Evolutionary conservation across 1,284 basidiomycete genomes (phyloP).

Genomic region (Mycena sp.): DNA sequence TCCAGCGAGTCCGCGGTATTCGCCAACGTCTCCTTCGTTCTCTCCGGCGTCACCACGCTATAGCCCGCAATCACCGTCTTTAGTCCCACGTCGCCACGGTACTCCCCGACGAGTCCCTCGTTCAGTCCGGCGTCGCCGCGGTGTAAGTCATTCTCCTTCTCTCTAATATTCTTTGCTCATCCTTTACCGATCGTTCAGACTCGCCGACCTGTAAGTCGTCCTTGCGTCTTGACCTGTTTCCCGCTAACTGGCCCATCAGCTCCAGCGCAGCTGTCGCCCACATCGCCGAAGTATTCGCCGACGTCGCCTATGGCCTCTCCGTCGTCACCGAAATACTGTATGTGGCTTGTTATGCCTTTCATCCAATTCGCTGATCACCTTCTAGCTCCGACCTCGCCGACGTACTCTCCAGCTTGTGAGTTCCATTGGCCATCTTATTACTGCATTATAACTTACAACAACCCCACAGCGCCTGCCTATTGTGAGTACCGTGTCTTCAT

Average conservation of each 20-base stretch:
- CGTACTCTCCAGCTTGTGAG: conserved; percentile 86
- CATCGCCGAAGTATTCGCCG: conserved; percentile 88
- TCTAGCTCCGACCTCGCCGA: conserved; percentile 81
- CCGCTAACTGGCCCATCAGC: conserved; percentile 47
- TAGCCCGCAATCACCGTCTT: conserved; percentile 87
- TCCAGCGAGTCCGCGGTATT: conserved; percentile 88
- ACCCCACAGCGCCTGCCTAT: conserved; percentile 67
- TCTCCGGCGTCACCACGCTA: conserved; percentile 87
- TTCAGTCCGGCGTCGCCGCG: conserved; percentile 89
- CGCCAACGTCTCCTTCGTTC: conserved; percentile 87
- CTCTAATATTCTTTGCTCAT: conserved; percentile 33
- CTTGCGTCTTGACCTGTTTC: background rate
- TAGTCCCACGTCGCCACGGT: conserved; percentile 85
- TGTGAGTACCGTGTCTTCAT: conserved; percentile 57
- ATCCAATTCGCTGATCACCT: conserved; percentile 4
- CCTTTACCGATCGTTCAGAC: conserved; percentile 64
- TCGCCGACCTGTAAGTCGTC: conserved; percentile 74
- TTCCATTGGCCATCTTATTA: conserved; percentile 32
- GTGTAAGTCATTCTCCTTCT: conserved; percentile 60
- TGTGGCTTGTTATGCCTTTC: conserved; percentile 41
- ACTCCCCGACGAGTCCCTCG: conserved; percentile 87
- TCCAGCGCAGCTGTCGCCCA: conserved; percentile 81
- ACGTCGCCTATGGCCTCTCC: conserved; percentile 84
- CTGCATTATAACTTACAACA: conserved; percentile 32
- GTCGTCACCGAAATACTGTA: conserved; percentile 89